These are phyloP conservation scores for Candida endomychidarum DNA, from an alignment of 805 yeast genomes.

Conservation along the genomic window DNA sequence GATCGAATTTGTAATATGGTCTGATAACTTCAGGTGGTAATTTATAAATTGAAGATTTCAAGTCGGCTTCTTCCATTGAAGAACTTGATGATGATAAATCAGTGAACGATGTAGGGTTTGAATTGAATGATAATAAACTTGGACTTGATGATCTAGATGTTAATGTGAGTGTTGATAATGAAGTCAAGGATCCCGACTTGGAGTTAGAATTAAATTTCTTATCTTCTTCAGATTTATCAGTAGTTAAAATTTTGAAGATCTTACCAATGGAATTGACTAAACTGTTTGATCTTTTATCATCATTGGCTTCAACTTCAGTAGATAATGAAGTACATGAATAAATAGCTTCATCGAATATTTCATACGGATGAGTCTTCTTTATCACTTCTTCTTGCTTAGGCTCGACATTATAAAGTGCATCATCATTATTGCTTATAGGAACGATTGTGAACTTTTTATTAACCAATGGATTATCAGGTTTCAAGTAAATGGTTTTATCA, in stretches of 20 bases:
- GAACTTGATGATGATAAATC: constrained; percentile 28
- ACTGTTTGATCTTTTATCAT: constrained; percentile 18
- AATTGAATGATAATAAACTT: constrained; percentile 35
- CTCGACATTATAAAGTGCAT: constrained; percentile 7
- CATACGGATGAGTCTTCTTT: constrained; percentile 58
- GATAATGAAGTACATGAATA: constrained; percentile 39
- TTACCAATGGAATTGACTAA: constrained; percentile 35
- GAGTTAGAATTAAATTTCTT: constrained; percentile 16
- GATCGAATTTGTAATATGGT: constrained; percentile 48
- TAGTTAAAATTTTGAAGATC: constrained; percentile 36
- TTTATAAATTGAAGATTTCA: constrained; percentile 28
- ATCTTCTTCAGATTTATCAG: constrained; percentile 17
- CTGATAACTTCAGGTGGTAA: constrained; percentile 46
- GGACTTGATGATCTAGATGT: constrained; percentile 39
- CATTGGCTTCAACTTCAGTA: constrained; percentile 9
- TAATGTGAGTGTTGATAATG: constrained; percentile 31
- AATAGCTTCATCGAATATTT: constrained; percentile 64
- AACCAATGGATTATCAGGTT: constrained; percentile 42
- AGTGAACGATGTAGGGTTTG: constrained; percentile 36
- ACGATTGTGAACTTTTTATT: constrained; percentile 50
- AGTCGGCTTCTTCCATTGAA: constrained; percentile 1
- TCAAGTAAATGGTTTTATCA: constrained; percentile 19
- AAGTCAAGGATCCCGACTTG: constrained; percentile 36
- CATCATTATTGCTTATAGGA: constrained; percentile 23
- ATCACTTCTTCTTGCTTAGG: constrained; percentile 9